A percentile compares a stretch with the other conserved stretches of the same genome.
Evolutionary conservation across 2,329 filamentous ascomycete genomes (phyloP).

Genomic region (Cytospora mali): DNA sequence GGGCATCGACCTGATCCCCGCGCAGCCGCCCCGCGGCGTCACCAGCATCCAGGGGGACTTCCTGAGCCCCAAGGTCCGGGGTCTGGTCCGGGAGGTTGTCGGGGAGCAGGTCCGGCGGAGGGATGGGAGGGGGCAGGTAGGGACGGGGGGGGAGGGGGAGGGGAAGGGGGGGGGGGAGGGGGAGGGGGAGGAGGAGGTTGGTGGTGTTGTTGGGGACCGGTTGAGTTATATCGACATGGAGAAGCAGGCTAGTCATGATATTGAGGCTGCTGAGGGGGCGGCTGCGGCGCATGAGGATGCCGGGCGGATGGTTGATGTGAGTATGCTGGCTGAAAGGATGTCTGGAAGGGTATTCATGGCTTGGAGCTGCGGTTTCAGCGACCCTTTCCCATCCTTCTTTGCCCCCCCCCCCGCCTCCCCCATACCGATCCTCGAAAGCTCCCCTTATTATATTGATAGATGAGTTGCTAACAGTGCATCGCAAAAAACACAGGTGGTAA

Average conservation of each 20-base stretch:
- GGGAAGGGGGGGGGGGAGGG: conserved; percentile 31
- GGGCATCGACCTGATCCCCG: conserved; percentile 92
- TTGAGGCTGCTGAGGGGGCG: conserved; percentile 33
- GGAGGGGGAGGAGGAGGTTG: conserved; percentile 26
- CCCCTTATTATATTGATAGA: not conserved
- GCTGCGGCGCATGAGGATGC: conserved; percentile 41
- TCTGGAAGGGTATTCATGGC: too few species aligned
- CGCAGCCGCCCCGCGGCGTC: conserved; percentile 87
- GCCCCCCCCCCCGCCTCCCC: not conserved
- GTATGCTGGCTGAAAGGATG: conserved; percentile 35
- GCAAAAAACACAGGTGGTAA: conserved; percentile 63
- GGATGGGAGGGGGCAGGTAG: conserved; percentile 32
- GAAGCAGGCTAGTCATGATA: conserved; percentile 39
- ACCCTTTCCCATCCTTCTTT: too few species aligned
- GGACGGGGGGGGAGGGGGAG: conserved; percentile 26
- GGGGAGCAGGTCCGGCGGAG: conserved; percentile 58
- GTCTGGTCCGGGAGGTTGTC: conserved; percentile 76
- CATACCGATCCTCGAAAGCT: not conserved
- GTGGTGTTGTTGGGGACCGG: conserved; percentile 40
- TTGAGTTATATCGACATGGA: conserved; percentile 70
- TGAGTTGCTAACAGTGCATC: not conserved
- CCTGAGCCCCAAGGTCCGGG: conserved; percentile 72
- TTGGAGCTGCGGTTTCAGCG: not conserved
- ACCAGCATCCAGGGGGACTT: conserved; percentile 96
- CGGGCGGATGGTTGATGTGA: conserved; percentile 71